These are phyloP conservation scores for Penicillium goetzii DNA, from an alignment of 495 filamentous ascomycete species.

Conservation along the genomic window DNA sequence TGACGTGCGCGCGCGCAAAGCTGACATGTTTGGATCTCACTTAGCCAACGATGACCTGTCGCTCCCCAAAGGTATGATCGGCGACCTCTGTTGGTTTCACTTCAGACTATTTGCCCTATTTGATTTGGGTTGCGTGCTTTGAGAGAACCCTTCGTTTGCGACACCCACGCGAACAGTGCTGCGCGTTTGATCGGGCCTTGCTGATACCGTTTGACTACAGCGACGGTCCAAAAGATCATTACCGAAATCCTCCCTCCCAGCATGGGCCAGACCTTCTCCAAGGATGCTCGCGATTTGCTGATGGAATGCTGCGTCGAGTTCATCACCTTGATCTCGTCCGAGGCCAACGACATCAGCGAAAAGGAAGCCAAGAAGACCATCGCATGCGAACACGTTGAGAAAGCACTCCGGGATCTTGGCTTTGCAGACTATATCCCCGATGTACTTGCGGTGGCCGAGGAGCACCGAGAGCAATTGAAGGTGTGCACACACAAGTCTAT, in stretches of 20 bases:
- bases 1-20: slow-evolving; percentile 24
- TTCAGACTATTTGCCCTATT: neutral
- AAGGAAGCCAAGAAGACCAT: slow-evolving; percentile 99
- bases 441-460: slow-evolving; percentile 82
- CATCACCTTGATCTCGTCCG: slow-evolving; percentile 94
- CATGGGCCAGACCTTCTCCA: slow-evolving; percentile 75
- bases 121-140: no score
- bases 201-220: slow-evolving; percentile 47
- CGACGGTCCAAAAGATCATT: slow-evolving; percentile 97
- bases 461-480: slow-evolving; percentile 91
- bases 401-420: slow-evolving; percentile 85
- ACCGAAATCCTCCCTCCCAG: slow-evolving; percentile 83
- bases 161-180: slow-evolving; percentile 8
- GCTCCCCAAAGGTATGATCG: slow-evolving; percentile 79
- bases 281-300: slow-evolving; percentile 90
- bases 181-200: slow-evolving; percentile 16
- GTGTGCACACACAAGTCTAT: slow-evolving; percentile 47
- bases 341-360: slow-evolving; percentile 98
- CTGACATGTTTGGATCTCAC: slow-evolving; percentile 25
- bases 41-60: slow-evolving; percentile 89
- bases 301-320: slow-evolving; percentile 99
- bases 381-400: slow-evolving; percentile 92
- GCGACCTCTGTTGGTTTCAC: neutral
- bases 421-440: slow-evolving; percentile 88
- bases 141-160: neutral